Base-by-base conservation (phyloP, 371 early-diverging fungal species). In the Circinella minor region DNA sequence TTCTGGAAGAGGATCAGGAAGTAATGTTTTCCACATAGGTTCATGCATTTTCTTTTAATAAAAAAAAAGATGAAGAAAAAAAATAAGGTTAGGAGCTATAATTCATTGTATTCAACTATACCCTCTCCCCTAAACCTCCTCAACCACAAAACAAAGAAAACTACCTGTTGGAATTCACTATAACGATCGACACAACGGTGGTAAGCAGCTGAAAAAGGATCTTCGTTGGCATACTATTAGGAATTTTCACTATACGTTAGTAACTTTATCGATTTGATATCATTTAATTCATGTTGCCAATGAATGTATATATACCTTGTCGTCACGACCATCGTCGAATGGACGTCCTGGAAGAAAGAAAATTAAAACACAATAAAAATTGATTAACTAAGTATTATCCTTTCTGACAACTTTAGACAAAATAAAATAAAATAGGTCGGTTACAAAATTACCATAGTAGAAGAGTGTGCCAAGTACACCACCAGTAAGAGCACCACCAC, bases 1-100 rank as follows among this genome's bases (percentile, higher is more conserved):
- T 49, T 86, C 90, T 39, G 93, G 92, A 48, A 94, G 84, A 55
- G 95, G 91, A 66, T 96, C 96, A 3, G 97, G 97, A 68, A 98
- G 85, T 55, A 96, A 87, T 76, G 96, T 95, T 55, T 92, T 92
- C 81, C 89, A 88, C 68, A 90, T 89, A 39, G 94, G 94, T 57
- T 93, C 73, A 47, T 73, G 69, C 75, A 84, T 75, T 67, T 72
- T 71, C 89, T 81, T 66, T 34, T 55, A 27, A 27, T 27, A 27
- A 2, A 27, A 27, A 27, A 27, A 27, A 27, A 27, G 27, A 27
- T 27, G 27, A 27, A 27, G 27, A 27, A 27, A 2, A 27, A 27
- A 27, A 27, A 27, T 27, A 27, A 27, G 27, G 27, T 27, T 27
- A 27, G 27, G 27, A 27, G 27, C 27, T 27, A 27, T 27, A 27